A percentile compares a stretch with the other conserved stretches of the same genome.
These are phyloP conservation scores for Syzygium aqueum DNA, from an alignment of 345 rosid species.

Conservation along the genomic window DNA sequence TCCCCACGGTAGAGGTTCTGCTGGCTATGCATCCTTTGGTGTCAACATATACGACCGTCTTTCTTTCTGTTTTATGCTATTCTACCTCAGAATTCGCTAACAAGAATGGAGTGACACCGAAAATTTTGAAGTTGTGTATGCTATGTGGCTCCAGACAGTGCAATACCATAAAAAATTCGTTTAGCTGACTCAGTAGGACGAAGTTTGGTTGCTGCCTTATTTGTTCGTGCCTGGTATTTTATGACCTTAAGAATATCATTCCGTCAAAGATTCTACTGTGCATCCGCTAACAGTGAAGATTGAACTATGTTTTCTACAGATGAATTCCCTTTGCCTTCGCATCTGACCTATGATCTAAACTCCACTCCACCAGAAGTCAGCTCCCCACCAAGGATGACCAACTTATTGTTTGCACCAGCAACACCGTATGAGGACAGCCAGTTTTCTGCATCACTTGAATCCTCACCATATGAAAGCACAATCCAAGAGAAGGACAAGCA, in stretches of 20 bases:
- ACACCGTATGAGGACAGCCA: conserved; percentile 21
- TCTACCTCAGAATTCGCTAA: neutral
- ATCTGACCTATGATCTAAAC: conserved; percentile 31
- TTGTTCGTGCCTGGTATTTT: neutral
- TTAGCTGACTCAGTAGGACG: neutral
- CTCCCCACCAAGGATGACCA: conserved; percentile 11
- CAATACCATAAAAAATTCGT: neutral
- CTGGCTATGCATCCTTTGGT: neutral
- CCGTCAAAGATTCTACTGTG: neutral
- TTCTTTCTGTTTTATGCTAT: neutral
- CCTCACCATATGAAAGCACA: conserved; percentile 2
- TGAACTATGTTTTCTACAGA: conserved; percentile 28
- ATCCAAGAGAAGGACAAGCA: conserved; percentile 17
- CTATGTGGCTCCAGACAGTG: neutral
- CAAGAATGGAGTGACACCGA: neutral
- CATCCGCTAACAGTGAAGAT: neutral
- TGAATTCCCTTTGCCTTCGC: conserved; percentile 29
- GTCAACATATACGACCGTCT: neutral
- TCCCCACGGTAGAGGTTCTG: neutral
- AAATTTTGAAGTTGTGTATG: neutral
- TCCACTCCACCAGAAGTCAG: conserved; percentile 37
- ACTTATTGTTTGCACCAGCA: conserved; percentile 18
- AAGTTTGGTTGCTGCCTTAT: neutral
- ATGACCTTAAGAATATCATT: neutral
- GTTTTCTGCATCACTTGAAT: neutral